phyloP scores from a whole-genome alignment of 2,329 filamentous ascomycete genomes.

The Lecanicillium sp. region DNA sequence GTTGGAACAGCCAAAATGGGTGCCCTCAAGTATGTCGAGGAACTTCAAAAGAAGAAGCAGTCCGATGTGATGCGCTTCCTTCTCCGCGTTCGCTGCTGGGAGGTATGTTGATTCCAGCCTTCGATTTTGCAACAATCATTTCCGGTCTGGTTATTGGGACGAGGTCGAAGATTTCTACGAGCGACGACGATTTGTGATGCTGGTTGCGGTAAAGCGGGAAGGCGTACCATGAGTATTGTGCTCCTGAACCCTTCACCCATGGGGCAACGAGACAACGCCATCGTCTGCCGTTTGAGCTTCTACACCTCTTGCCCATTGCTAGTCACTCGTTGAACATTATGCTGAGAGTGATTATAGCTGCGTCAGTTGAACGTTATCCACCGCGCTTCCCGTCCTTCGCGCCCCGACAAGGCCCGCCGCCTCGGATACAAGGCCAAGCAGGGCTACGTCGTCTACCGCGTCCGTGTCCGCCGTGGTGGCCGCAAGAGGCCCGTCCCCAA shows the following conservation, averaged over 20 bases:
- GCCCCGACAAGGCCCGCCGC: slow-evolving; percentile 99
- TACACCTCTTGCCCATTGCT: slow-evolving; percentile 39
- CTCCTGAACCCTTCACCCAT: too few species aligned
- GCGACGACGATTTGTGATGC: too few species aligned
- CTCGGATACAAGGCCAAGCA: slow-evolving; percentile 99
- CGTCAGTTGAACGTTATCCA: slow-evolving; percentile 99
- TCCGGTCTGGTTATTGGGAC: slow-evolving; percentile 4
- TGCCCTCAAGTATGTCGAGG: slow-evolving; percentile 99
- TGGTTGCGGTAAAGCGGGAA: too few species aligned
- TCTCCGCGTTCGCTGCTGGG: slow-evolving; percentile 99
- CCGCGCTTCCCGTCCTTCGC: slow-evolving; percentile 94
- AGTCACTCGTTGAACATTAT: slow-evolving; percentile 99
- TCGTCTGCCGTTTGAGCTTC: too few species aligned
- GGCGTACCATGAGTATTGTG: too few species aligned
- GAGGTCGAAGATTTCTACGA: slow-evolving; percentile 6
- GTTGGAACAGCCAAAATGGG: slow-evolving; percentile 67
- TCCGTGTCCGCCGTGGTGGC: slow-evolving; percentile 96
- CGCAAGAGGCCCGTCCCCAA: slow-evolving; percentile 94
- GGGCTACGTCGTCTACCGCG: slow-evolving; percentile 99
- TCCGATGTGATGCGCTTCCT: slow-evolving; percentile 99
- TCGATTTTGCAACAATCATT: slow-evolving; percentile 14
- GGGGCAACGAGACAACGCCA: too few species aligned
- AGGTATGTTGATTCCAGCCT: slow-evolving; percentile 60
- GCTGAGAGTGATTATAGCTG: slow-evolving; percentile 99
- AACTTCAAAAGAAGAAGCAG: slow-evolving; percentile 99